Evolutionary conservation across 2,329 filamentous ascomycete genomes (phyloP).

Genomic region (Aureobasidium namibiae): DNA sequence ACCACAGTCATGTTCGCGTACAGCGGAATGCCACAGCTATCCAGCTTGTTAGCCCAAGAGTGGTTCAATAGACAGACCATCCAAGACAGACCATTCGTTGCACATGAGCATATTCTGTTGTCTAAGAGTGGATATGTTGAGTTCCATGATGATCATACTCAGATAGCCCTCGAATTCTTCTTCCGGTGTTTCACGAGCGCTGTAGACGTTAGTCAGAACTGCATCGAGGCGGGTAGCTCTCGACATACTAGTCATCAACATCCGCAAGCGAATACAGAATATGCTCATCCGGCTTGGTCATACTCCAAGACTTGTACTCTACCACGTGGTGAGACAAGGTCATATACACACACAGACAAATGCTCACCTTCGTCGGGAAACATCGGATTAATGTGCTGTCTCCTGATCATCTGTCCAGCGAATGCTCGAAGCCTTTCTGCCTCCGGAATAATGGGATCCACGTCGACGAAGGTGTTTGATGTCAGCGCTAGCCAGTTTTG

Average conservation of each 20-base stretch:
- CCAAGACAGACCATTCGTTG: slow-evolving; percentile 30
- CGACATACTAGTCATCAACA: slow-evolving; percentile 28
- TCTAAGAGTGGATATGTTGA: slow-evolving; percentile 33
- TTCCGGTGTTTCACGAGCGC: slow-evolving; percentile 16
- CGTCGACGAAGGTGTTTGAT: slow-evolving; percentile 43
- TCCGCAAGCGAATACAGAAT: slow-evolving; percentile 37
- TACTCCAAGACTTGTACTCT: background rate
- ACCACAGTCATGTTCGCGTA: slow-evolving; percentile 42
- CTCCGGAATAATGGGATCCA: slow-evolving; percentile 48
- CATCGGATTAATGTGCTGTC: slow-evolving; percentile 42
- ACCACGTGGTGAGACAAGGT: background rate
- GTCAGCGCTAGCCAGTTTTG: slow-evolving; percentile 22
- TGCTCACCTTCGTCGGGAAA: slow-evolving; percentile 31
- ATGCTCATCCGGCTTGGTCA: background rate
- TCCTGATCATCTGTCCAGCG: slow-evolving; percentile 40
- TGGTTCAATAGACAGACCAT: background rate
- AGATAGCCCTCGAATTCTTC: slow-evolving; percentile 37
- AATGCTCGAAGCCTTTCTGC: slow-evolving; percentile 46
- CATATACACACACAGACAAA: background rate
- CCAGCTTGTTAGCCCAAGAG: background rate
- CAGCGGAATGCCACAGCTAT: slow-evolving; percentile 45
- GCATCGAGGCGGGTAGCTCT: background rate
- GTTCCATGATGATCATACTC: slow-evolving; percentile 35
- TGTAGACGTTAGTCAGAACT: background rate
- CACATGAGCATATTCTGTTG: slow-evolving; percentile 38